Evolutionary conservation across 108 stramenopile genomes (phyloP).

Genomic region (Thalassiosira profunda): DNA sequence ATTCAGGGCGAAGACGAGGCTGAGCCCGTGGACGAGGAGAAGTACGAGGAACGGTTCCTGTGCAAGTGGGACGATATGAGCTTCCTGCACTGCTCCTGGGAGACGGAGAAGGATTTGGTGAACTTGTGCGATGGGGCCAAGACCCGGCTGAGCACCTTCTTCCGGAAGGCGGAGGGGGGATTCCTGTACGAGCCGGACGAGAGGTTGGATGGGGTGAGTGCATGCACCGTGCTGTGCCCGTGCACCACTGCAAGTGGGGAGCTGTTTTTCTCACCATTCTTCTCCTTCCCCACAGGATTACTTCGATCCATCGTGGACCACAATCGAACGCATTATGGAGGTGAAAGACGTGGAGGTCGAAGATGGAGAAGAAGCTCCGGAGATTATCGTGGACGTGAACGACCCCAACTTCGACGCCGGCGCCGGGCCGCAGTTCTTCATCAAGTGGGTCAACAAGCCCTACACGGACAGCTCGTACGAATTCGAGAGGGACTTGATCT

Average conservation of each 20-base stretch:
- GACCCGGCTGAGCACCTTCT: constrained; percentile 70
- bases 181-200: constrained; percentile 75
- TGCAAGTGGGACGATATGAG: constrained; percentile 84
- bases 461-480: constrained; percentile 79
- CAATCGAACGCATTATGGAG: constrained; percentile 87
- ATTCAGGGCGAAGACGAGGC: constrained; percentile 51
- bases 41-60: constrained; percentile 83
- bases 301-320: constrained; percentile 81
- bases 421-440: constrained; percentile 76
- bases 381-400: constrained; percentile 79
- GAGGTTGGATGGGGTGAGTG: constrained; percentile 82
- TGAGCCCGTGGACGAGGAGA: constrained; percentile 37
- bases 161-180: constrained; percentile 71
- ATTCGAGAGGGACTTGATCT: constrained; percentile 87
- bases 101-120: constrained; percentile 81
- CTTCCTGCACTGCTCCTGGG: constrained; percentile 89
- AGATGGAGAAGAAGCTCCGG: constrained; percentile 29
- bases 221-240: background rate
- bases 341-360: constrained; percentile 41
- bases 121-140: constrained; percentile 76
- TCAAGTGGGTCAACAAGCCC: constrained; percentile 80
- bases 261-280: background rate
- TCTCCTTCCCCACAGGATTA: constrained; percentile 53
- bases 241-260: background rate
- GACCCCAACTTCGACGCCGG: constrained; percentile 65